A percentile compares a stretch with the other conserved stretches of the same genome.
Evolutionary conservation across 1,284 basidiomycete genomes (phyloP).

Genomic region (Rhodotorula sp.): DNA sequence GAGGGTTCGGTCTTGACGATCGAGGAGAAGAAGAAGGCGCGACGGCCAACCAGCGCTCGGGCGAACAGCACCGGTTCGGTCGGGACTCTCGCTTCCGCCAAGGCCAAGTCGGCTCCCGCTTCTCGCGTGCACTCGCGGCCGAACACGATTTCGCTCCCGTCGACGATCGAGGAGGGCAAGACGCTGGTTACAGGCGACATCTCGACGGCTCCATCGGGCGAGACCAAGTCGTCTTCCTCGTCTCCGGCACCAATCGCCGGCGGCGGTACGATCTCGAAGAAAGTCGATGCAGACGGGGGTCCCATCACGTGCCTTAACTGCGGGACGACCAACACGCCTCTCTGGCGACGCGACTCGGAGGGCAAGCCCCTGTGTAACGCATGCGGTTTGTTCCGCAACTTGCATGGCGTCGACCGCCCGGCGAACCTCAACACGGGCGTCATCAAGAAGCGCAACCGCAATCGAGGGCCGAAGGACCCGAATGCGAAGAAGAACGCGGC

Average conservation of each 20-base stretch:
- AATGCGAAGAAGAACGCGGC: conserved; percentile 20
- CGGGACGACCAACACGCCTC: conserved; percentile 48
- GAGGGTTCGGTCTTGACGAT: neutral
- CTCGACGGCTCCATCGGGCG: neutral
- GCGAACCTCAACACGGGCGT: conserved; percentile 51
- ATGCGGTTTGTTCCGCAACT: conserved; percentile 52
- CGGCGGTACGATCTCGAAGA: conserved; percentile 2
- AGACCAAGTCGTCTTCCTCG: neutral
- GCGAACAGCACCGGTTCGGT: conserved; percentile 7
- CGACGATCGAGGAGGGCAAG: conserved; percentile 30
- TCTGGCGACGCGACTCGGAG: conserved; percentile 52
- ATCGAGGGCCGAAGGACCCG: conserved; percentile 30
- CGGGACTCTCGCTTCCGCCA: neutral
- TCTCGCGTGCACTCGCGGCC: conserved; percentile 24
- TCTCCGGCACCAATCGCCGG: neutral
- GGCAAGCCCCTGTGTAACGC: conserved; percentile 52
- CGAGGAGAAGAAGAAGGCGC: conserved; percentile 7
- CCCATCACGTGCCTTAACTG: conserved; percentile 37
- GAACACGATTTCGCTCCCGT: conserved; percentile 31
- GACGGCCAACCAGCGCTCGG: neutral
- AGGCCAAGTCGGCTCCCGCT: conserved; percentile 14
- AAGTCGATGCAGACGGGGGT: conserved; percentile 13
- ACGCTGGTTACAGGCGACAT: conserved; percentile 7
- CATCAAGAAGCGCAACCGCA: conserved; percentile 47
- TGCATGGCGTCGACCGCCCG: conserved; percentile 51